Percentiles rank a stretch among this genome's conserved stretches.
Conservation (phyloP, 371 early-diverging fungal genomes). For the Saksenaea oblongispora region DNA sequence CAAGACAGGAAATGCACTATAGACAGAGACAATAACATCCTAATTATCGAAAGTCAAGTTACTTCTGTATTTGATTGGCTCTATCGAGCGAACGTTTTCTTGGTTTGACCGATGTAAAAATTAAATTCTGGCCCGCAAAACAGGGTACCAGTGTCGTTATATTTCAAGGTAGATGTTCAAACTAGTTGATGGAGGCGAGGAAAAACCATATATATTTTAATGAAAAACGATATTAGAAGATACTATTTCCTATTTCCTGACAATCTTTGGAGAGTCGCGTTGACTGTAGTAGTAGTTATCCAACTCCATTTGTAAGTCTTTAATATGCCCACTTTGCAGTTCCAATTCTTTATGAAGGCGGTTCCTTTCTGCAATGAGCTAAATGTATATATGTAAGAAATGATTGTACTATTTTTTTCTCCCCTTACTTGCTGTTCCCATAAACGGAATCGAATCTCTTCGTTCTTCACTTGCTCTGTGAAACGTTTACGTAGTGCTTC, state of each 20-base stretch:
- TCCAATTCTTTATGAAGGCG: constrained; percentile 96
- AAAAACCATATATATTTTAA: too few species aligned
- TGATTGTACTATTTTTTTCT: background rate
- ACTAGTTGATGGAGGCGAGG: too few species aligned
- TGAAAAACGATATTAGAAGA: background rate
- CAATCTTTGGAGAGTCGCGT: constrained; percentile 35
- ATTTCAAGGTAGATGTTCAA: too few species aligned
- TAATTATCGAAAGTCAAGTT: too few species aligned
- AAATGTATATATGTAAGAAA: background rate
- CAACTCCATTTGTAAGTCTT: constrained; percentile 84
- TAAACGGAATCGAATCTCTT: constrained; percentile 91
- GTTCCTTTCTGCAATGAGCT: constrained; percentile 94
- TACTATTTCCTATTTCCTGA: constrained; percentile 23
- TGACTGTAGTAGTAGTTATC: constrained; percentile 50
- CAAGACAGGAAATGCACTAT: too few species aligned
- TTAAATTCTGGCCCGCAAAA: too few species aligned
- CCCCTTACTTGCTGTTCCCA: constrained; percentile 91
- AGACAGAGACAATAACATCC: too few species aligned
- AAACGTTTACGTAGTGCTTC: constrained; percentile 89
- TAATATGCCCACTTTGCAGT: constrained; percentile 84
- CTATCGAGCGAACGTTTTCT: too few species aligned
- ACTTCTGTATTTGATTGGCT: too few species aligned
- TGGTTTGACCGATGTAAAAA: too few species aligned
- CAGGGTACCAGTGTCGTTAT: too few species aligned
- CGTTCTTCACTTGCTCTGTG: constrained; percentile 91